Base-by-base conservation (phyloP, 345 rosid genomes). In the Chamaenerion angustifolium region DNA sequence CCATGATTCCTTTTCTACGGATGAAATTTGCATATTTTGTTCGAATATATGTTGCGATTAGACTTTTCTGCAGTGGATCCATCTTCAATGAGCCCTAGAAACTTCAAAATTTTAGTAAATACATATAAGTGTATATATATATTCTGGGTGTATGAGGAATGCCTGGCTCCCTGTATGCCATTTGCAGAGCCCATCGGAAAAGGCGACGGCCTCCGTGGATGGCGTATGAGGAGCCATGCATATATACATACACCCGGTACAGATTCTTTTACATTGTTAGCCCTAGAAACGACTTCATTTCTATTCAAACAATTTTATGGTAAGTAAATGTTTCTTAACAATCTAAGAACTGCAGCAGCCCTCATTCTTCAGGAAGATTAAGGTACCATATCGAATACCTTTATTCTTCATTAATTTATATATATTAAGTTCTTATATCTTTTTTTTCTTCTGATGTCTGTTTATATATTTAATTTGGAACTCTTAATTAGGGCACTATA, bases 141-240 rank as follows among this genome's bases (percentile, higher is more conserved):
- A n/a, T 10, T 19, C 16, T 42, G 54, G 40, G 54, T 42, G 31
- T 31, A 50, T 8, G 35, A 1, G 54, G 62, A 64, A 69, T 82
- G 93, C 95, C 95, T 87, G 95, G 95, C 95, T 87, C 95, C 95
- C 95, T 87, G 95, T 87, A 87, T 87, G 95, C 95, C 95, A 87
- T 83, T 71, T 71, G 77, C 75, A 70, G 69, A 78, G 75, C 70
- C 62, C 77, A 67, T 66, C 85, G 79, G 66, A 61, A 14, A 37
- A 50, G 68, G 68, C 85, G 87, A 70, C 65, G 85, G 76, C 58
- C 58, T 55, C 58, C 40, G 58, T 25, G 48, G 58, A 55, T 55
- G 58, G 58, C 58, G 58, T 55, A 55, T 55, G 58, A 55, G 58
- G 58, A 55, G 58, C 58, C 58, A 55, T 43, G 58, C 58, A 55